Percentiles rank a stretch among this genome's conserved stretches.
Evolutionary conservation across 495 filamentous ascomycete species (phyloP).

Genomic region (Penicillium fimorum): DNA sequence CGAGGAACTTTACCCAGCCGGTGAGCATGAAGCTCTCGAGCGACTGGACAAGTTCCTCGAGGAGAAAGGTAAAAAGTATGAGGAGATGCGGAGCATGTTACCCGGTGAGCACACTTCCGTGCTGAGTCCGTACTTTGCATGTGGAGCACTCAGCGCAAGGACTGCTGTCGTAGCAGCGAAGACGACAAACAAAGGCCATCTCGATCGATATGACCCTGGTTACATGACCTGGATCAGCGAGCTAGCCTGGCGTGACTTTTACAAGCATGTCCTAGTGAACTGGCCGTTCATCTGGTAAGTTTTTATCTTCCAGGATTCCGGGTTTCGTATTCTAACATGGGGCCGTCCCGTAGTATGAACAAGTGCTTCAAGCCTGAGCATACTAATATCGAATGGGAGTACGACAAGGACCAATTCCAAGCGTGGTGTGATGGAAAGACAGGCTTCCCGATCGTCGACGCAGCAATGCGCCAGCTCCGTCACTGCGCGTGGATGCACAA

Average conservation of each 20-base stretch:
- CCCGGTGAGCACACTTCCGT: conserved; percentile 62
- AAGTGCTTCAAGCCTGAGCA: conserved; percentile 91
- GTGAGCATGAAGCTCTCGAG: conserved; percentile 69
- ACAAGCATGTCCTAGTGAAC: conserved; percentile 79
- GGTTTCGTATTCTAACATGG: not conserved
- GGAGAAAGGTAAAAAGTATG: conserved; percentile 61
- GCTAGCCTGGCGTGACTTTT: conserved; percentile 91
- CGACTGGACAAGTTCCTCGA: conserved; percentile 70
- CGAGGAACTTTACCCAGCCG: conserved; percentile 67
- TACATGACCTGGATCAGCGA: conserved; percentile 81
- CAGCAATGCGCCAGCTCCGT: conserved; percentile 82
- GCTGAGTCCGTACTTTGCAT: conserved; percentile 76
- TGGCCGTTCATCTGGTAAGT: conserved; percentile 86
- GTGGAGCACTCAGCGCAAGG: conserved; percentile 73
- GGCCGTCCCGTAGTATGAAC: conserved; percentile 63
- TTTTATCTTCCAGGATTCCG: not conserved
- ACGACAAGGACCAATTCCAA: conserved; percentile 61
- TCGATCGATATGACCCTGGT: conserved; percentile 67
- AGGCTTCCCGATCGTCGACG: conserved; percentile 86
- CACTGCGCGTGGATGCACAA: conserved; percentile 84
- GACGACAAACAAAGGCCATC: conserved; percentile 64
- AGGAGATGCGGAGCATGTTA: conserved; percentile 60
- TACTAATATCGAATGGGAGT: conserved; percentile 80
- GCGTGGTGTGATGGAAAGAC: conserved; percentile 78
- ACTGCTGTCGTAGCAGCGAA: conserved; percentile 68